phyloP scores from a whole-genome alignment of 2,329 filamentous ascomycete species.

The Aspergillus alliaceus region DNA sequence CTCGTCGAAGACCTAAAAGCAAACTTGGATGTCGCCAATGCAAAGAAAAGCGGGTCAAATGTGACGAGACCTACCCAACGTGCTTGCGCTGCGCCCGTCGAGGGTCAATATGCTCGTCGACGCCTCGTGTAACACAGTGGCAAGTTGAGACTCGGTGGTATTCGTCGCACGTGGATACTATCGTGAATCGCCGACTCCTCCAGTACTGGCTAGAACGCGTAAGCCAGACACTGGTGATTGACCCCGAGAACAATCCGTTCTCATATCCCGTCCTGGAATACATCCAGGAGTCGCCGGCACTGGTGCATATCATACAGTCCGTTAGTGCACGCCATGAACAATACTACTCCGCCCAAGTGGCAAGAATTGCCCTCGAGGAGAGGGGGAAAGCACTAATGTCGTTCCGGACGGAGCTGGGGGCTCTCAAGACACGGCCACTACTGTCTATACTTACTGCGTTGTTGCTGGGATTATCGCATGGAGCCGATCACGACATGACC shows the following conservation, averaged over 20 bases:
- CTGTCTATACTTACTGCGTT: not conserved
- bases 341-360: conserved; percentile 3
- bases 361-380: conserved; percentile 12
- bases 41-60: conserved; percentile 19
- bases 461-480: conserved; percentile 3
- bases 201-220: conserved; percentile 16
- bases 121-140: conserved; percentile 9
- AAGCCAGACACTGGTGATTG: conserved; percentile 9
- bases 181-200: conserved; percentile 10
- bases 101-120: conserved; percentile 7
- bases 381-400: conserved; percentile 10
- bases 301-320: conserved; percentile 14
- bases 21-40: conserved; percentile 17
- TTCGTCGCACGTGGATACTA: not conserved
- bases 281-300: conserved; percentile 7
- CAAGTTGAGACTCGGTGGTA: not conserved
- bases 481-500: conserved; percentile 7
- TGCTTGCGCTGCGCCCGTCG: conserved; percentile 14
- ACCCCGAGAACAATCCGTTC: conserved; percentile 16
- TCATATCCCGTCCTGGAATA: conserved; percentile 10
- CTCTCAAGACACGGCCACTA: not conserved
- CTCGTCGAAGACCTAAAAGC: not conserved
- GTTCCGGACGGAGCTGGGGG: conserved; percentile 4
- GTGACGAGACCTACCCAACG: conserved; percentile 18
- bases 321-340: conserved; percentile 17